Evolutionary conservation across 2,329 filamentous ascomycete genomes (phyloP).

Genomic region (Truncatella angustata): DNA sequence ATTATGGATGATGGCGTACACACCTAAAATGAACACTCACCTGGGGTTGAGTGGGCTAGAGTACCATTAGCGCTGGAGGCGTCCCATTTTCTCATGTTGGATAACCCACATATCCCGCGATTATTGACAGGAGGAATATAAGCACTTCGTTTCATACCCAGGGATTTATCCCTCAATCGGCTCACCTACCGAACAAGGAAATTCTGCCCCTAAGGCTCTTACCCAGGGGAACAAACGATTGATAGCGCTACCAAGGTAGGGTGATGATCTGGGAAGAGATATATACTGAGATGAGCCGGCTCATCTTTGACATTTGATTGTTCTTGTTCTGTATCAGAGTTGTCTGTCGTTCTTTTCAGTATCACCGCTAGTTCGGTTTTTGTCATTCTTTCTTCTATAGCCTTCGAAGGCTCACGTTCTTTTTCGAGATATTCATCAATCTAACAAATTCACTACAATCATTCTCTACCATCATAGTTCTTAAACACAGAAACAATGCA

Average conservation of each 20-base stretch:
- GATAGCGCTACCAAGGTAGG: neutral
- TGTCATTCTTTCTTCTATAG: neutral
- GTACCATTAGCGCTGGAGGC: neutral
- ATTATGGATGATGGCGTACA: no score
- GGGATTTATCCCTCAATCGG: slow-evolving; percentile 2
- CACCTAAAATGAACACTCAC: neutral
- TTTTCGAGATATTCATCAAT: neutral
- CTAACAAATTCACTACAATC: neutral
- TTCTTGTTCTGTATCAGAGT: neutral
- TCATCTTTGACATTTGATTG: neutral
- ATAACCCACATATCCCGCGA: neutral
- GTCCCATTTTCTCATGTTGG: neutral
- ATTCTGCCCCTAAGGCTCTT: slow-evolving; percentile 1
- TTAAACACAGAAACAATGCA: neutral
- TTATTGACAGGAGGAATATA: neutral
- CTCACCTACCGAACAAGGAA: neutral
- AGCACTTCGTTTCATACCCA: slow-evolving; percentile 5
- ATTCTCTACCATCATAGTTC: neutral
- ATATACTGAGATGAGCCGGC: neutral
- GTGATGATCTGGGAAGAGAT: neutral
- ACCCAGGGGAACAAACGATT: neutral
- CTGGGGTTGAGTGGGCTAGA: neutral
- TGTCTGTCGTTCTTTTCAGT: slow-evolving; percentile 1
- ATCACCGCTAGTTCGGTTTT: slow-evolving; percentile 8
- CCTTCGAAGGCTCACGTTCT: slow-evolving; percentile 1